Conservation (phyloP, 805 yeast genomes). For the Spathaspora sp. region DNA sequence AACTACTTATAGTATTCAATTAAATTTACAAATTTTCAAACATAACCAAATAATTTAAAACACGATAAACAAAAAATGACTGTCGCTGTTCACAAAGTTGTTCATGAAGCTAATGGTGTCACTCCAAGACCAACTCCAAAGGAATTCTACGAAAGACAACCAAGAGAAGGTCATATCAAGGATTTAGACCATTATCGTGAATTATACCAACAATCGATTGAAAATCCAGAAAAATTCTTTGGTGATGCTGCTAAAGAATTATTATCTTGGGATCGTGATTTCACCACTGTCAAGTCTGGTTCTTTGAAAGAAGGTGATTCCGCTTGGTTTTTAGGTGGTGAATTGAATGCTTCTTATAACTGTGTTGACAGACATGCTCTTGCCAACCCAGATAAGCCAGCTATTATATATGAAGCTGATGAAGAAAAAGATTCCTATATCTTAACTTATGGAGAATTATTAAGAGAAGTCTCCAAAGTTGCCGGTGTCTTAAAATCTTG, state of each 20-base stretch:
- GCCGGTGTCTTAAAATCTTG: constrained; percentile 63
- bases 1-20: not conserved
- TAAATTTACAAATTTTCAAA: not conserved
- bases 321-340: constrained; percentile 79
- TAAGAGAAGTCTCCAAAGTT: constrained; percentile 65
- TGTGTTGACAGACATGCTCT: constrained; percentile 82
- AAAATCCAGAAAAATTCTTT: constrained; percentile 77
- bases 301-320: constrained; percentile 52
- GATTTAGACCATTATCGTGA: constrained; percentile 64
- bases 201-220: constrained; percentile 70
- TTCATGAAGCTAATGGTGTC: constrained; percentile 59
- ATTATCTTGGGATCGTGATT: constrained; percentile 78
- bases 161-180: constrained; percentile 55
- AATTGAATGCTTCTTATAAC: constrained; percentile 75
- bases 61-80: constrained; percentile 15
- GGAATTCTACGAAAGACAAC: constrained; percentile 56
- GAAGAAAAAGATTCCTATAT: constrained; percentile 61
- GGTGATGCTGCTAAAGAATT: constrained; percentile 71
- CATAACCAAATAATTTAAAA: not conserved
- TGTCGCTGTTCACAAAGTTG: constrained; percentile 39
- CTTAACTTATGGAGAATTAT: constrained; percentile 67
- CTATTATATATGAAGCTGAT: constrained; percentile 79
- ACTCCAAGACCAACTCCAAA: constrained; percentile 48
- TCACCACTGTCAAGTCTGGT: constrained; percentile 62
- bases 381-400: constrained; percentile 64